These are phyloP conservation scores for Sutorius eximius DNA, from an alignment of 1,284 basidiomycete species.

Conservation along the genomic window DNA sequence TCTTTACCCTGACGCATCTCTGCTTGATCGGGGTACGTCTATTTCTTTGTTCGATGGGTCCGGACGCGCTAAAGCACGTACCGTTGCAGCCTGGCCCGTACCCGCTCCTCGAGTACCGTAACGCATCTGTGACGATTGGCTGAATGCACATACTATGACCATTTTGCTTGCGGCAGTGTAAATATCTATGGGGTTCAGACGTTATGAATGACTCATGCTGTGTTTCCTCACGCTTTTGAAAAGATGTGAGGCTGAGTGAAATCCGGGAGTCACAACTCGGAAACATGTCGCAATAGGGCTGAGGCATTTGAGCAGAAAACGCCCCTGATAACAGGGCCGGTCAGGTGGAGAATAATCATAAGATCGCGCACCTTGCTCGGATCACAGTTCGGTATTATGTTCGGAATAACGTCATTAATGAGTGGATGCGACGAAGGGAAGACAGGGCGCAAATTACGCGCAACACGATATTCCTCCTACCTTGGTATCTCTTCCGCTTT, in stretches of 20 bases:
- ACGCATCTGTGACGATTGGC: slow-evolving; percentile 14
- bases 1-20: too few species aligned
- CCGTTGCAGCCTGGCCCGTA: too few species aligned
- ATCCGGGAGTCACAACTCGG: too few species aligned
- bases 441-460: neutral
- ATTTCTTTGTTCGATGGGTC: too few species aligned
- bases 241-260: neutral
- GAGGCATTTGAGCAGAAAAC: too few species aligned
- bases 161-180: neutral
- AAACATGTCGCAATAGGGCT: too few species aligned
- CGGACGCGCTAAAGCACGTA: too few species aligned
- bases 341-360: too few species aligned
- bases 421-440: neutral
- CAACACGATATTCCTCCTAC: slow-evolving; percentile 1
- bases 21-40: too few species aligned
- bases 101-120: slow-evolving; percentile 32
- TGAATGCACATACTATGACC: neutral
- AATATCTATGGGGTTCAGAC: neutral
- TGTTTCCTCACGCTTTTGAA: neutral
- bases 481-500: neutral
- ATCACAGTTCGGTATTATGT: neutral
- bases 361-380: neutral
- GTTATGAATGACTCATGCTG: neutral
- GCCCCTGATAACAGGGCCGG: too few species aligned
- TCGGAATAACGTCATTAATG: too few species aligned